A percentile compares a stretch with the other conserved stretches of the same genome.
Conservation (phyloP, 768 basidiomycete species). For the Suillus ampliporus region DNA sequence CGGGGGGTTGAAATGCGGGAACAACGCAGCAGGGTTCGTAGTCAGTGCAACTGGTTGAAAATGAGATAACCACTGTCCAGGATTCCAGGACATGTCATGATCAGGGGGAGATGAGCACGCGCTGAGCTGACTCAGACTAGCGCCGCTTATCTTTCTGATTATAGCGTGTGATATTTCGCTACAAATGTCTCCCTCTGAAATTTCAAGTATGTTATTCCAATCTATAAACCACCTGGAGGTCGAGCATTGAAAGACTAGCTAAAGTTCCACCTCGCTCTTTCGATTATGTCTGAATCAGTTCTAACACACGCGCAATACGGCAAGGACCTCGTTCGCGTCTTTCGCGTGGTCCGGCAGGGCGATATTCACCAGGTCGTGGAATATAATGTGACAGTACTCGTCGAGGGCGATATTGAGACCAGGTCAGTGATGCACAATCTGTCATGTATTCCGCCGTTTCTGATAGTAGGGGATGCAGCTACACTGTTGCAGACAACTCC, state of each 20-base stretch:
- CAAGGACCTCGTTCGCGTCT: constrained; percentile 87
- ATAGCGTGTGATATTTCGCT: neutral
- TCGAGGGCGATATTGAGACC: constrained; percentile 84
- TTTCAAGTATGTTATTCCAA: neutral
- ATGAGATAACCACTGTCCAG: too few relatives aligned
- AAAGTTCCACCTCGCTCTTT: neutral
- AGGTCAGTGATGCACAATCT: constrained; percentile 50
- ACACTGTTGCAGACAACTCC: constrained; percentile 87
- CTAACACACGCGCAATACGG: constrained; percentile 74
- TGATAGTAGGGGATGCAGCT: constrained; percentile 48
- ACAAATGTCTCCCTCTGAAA: neutral
- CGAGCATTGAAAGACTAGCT: neutral
- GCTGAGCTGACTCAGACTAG: neutral
- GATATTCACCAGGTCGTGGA: constrained; percentile 78
- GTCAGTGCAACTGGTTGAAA: neutral
- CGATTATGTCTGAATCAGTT: constrained; percentile 17
- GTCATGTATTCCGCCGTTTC: neutral
- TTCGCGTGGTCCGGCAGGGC: constrained; percentile 78
- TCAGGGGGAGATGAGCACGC: neutral
- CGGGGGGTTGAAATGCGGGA: neutral
- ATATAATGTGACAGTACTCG: constrained; percentile 78
- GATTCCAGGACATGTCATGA: neutral
- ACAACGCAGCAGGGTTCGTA: neutral
- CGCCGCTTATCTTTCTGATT: neutral
- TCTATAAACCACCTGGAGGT: neutral